These are phyloP conservation scores for Tetracladium maxilliforme DNA, from an alignment of 2,329 filamentous ascomycete genomes.

Conservation along the genomic window DNA sequence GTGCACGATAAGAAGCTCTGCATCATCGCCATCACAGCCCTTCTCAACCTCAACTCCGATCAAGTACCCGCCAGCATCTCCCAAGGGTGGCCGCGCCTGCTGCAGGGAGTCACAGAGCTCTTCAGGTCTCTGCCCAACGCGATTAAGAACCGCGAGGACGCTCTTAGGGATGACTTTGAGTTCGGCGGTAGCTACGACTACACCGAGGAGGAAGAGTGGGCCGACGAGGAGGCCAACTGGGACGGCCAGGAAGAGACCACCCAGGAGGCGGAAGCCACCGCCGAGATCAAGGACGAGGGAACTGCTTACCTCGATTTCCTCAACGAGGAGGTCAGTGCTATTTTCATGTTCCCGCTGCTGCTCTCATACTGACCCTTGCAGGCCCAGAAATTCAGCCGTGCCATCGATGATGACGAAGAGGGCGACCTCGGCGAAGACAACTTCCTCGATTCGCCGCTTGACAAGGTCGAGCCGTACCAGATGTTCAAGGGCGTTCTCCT, in stretches of 20 bases:
- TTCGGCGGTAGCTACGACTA: constrained; percentile 44
- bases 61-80: constrained; percentile 88
- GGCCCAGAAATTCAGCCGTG: constrained; percentile 69
- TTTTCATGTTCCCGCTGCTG: neutral
- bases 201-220: constrained; percentile 65
- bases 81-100: constrained; percentile 83
- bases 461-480: constrained; percentile 88
- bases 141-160: constrained; percentile 83
- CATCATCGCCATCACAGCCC: constrained; percentile 79
- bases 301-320: constrained; percentile 92
- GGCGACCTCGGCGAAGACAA: constrained; percentile 90
- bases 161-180: constrained; percentile 76
- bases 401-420: constrained; percentile 52
- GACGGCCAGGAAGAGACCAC: constrained; percentile 60
- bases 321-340: constrained; percentile 59
- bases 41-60: constrained; percentile 65
- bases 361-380: too few relatives aligned
- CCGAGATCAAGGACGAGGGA: constrained; percentile 74
- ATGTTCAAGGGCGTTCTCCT: constrained; percentile 72
- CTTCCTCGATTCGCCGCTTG: constrained; percentile 82
- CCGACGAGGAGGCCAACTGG: constrained; percentile 73
- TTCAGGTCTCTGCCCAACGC: constrained; percentile 86
- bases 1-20: constrained; percentile 99
- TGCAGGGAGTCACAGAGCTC: constrained; percentile 42
- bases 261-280: constrained; percentile 42